These are phyloP conservation scores for Casaregolazyma suthepensis DNA, from an alignment of 1,139 yeast genomes.

Conservation along the genomic window DNA sequence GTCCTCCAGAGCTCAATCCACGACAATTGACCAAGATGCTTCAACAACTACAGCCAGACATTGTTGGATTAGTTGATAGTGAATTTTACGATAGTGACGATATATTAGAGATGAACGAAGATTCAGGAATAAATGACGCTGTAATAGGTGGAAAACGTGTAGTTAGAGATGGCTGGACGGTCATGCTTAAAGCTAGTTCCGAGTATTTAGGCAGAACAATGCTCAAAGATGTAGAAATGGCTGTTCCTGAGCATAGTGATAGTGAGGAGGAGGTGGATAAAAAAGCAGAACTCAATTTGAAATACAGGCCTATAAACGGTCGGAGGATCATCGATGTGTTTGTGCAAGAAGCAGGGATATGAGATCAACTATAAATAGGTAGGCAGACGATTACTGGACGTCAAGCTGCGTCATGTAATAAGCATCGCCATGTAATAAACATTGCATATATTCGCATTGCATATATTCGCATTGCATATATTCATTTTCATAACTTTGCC, in stretches of 20 bases:
- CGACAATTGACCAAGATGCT: conserved; percentile 9
- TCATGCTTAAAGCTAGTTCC: neutral
- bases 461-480: no score
- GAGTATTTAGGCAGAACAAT: neutral
- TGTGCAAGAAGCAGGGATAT: conserved; percentile 4
- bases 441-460: no score
- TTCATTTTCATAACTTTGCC: no score
- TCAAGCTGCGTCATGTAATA: no score
- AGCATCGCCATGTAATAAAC: no score
- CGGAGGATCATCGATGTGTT: conserved; percentile 5
- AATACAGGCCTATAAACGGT: conserved; percentile 1
- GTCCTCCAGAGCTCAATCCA: conserved; percentile 7
- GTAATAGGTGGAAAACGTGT: neutral
- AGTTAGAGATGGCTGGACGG: conserved; percentile 3
- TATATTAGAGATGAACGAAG: neutral
- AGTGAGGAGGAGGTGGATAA: neutral
- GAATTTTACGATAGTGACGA: neutral
- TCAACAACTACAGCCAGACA: conserved; percentile 5
- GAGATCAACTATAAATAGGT: neutral
- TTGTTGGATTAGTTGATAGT: conserved; percentile 1
- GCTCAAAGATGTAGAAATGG: conserved; percentile 6
- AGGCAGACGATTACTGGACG: no score
- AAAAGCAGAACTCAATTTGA: neutral
- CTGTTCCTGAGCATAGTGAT: conserved; percentile 1
- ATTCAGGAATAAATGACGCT: conserved; percentile 3